A percentile compares a stretch with the other conserved stretches of the same genome.
Evolutionary conservation across 805 yeast species (phyloP).

Genomic region (Wickerhamiella parazyma): DNA sequence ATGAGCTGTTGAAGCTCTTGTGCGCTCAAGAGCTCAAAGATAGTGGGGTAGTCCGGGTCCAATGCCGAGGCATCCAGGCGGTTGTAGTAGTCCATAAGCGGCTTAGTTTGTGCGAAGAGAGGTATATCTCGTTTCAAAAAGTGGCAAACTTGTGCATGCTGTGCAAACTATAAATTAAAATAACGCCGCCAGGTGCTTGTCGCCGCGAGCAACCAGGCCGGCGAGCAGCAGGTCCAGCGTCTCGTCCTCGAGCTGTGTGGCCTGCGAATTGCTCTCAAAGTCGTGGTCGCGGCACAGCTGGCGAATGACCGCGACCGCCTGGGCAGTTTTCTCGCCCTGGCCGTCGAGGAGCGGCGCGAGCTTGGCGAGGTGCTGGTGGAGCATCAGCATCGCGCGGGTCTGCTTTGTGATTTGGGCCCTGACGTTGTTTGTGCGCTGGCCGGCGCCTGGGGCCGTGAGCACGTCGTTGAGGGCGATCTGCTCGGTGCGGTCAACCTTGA

Average conservation of each 20-base stretch:
- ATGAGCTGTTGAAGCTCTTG: conserved; percentile 62
- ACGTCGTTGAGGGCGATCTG: conserved; percentile 23
- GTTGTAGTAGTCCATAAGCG: conserved; percentile 57
- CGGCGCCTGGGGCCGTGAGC: conserved; percentile 7
- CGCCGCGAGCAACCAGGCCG: conserved; percentile 20
- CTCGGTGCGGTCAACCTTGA: conserved; percentile 23
- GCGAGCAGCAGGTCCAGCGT: conserved; percentile 11
- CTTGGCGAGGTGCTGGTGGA: conserved; percentile 7
- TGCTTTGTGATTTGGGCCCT: conserved; percentile 8
- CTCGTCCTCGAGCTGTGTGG: conserved; percentile 7
- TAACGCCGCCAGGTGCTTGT: conserved; percentile 1
- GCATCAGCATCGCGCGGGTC: conserved; percentile 10
- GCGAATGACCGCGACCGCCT: conserved; percentile 8
- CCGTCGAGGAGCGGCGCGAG: background rate
- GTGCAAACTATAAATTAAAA: conserved; percentile 14
- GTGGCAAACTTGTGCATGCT: conserved; percentile 8
- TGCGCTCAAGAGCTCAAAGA: conserved; percentile 77
- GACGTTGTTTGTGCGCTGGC: background rate
- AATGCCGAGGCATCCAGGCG: conserved; percentile 64
- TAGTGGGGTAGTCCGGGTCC: conserved; percentile 66
- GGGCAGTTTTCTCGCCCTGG: conserved; percentile 5
- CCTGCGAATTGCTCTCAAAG: background rate
- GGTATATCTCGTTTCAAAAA: background rate
- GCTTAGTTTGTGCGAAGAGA: background rate
- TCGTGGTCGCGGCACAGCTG: conserved; percentile 11